Evolutionary conservation across 306 rosid species (phyloP), one percentile per base, ranked within the genome.

Genomic region (Dicorynia guianensis): DNA sequence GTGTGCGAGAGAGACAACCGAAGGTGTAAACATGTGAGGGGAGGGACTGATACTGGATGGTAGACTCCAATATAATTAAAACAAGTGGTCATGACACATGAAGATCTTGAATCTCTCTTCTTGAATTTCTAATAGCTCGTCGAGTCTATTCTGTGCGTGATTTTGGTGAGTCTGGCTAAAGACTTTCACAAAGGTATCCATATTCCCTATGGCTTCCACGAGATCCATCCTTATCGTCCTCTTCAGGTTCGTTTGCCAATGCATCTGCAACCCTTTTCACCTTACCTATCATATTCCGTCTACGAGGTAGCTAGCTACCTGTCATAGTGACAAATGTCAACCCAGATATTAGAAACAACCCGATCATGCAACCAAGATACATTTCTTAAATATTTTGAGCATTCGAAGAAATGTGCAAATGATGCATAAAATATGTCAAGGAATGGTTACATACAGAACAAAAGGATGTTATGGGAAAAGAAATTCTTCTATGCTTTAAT

Each of bases 171-270:
- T 97, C 85, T 83, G 76, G 74, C 96, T 67, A 25, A 92, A 36
- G 34, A 44, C 76, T 68, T 76, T 80, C 63, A 92, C 93, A 33
- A 79, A 86, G 57, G 56, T 72, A 48, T 87, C 97, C 82, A 95
- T 75, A 82, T 80, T 86, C 70, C 49, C 83, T 19, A 79, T 84
- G 42, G 93, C 78, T 83, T 87, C 91, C 30, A 79, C 52, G 61
- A 95, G 91, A 85, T 95, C 99, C 62, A 75, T 91, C 82, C 83
- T 91, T 97, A 92, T 92, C 62, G 97, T n/a, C 96, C 76, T 87
- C 91, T 71, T 95, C 99, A 40, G 90, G 85, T 78, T 90, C 97
- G 20, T 67, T 59, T 44, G 96, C 91, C 83, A 95, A 81, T 39
- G 80, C 84, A 76, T 87, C 97, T 6, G 96, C 96, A 63, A 81